These are phyloP conservation scores for Tylopilus subfusipes DNA, from an alignment of 768 basidiomycete species.

Conservation along the genomic window DNA sequence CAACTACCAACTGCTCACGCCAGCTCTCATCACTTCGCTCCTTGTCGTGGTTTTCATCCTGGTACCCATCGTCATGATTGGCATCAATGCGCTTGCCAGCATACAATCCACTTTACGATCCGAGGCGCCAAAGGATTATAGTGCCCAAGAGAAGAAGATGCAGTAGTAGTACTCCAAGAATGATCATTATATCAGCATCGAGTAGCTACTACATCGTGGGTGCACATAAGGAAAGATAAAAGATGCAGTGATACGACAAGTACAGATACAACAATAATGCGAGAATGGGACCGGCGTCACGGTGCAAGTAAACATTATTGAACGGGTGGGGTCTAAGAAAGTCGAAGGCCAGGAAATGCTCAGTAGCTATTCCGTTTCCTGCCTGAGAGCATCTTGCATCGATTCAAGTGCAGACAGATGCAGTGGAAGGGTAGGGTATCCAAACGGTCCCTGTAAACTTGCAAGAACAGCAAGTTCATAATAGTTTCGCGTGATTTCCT, in stretches of 20 bases:
- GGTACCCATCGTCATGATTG: constrained; percentile 61
- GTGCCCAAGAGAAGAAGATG: constrained; percentile 69
- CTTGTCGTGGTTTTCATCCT: constrained; percentile 65
- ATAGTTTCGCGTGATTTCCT: constrained; percentile 66
- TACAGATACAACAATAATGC: constrained; percentile 32
- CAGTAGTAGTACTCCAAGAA: constrained; percentile 45
- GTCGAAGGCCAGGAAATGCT: not conserved
- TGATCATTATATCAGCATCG: constrained; percentile 15
- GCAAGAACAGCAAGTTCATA: constrained; percentile 67
- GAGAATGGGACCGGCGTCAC: constrained; percentile 5
- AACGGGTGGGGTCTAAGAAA: constrained; percentile 14
- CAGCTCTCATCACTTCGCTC: constrained; percentile 64
- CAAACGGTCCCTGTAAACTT: constrained; percentile 38
- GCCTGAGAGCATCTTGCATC: constrained; percentile 39
- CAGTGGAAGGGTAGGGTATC: constrained; percentile 47
- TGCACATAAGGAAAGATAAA: constrained; percentile 21
- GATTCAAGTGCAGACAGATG: constrained; percentile 55
- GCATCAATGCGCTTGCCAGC: constrained; percentile 63
- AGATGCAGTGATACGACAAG: constrained; percentile 22
- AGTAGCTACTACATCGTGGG: constrained; percentile 16
- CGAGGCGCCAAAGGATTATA: constrained; percentile 64
- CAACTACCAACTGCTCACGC: constrained; percentile 74
- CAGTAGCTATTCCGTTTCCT: constrained; percentile 22
- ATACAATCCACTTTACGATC: constrained; percentile 68
- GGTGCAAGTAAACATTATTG: constrained; percentile 12